Conservation (phyloP, 305 asterid genomes). For the Fraxinus velutina region DNA sequence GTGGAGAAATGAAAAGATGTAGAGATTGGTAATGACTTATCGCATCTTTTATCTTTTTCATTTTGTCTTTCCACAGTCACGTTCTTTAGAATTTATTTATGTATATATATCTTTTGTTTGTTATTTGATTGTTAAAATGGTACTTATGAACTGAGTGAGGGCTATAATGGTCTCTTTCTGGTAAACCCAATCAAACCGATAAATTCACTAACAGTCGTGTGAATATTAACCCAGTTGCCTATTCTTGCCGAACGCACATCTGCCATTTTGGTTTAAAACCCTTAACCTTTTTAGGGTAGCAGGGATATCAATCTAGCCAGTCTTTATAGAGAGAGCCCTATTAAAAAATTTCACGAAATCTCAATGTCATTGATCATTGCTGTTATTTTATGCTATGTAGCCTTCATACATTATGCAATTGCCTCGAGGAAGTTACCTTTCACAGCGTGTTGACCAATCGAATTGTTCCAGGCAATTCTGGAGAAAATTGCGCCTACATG, state of each 20-base stretch:
- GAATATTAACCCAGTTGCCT: not conserved
- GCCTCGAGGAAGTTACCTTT: slow-evolving; percentile 5
- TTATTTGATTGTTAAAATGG: not conserved
- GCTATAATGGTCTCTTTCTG: not conserved
- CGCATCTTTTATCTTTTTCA: not conserved
- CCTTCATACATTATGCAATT: not conserved
- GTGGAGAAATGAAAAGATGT: slow-evolving; percentile 6
- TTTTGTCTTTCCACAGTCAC: not conserved
- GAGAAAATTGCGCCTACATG: slow-evolving; percentile 96
- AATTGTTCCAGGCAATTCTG: slow-evolving; percentile 52
- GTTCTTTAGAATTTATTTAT: not conserved
- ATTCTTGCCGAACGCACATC: not conserved
- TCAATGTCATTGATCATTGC: slow-evolving; percentile 2
- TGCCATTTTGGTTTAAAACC: not conserved
- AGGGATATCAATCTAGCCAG: not conserved
- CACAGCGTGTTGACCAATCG: slow-evolving; percentile 12
- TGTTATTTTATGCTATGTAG: not conserved
- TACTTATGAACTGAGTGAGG: not conserved
- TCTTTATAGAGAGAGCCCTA: not conserved
- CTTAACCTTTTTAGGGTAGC: not conserved
- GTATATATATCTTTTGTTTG: not conserved
- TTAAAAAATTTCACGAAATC: not conserved
- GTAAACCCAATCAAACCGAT: not conserved
- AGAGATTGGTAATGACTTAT: slow-evolving; percentile 2
- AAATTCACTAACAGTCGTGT: slow-evolving; percentile 1